These are phyloP conservation scores for Agaricus sinodeliciosus DNA, from an alignment of 768 basidiomycete genomes.

Conservation along the genomic window DNA sequence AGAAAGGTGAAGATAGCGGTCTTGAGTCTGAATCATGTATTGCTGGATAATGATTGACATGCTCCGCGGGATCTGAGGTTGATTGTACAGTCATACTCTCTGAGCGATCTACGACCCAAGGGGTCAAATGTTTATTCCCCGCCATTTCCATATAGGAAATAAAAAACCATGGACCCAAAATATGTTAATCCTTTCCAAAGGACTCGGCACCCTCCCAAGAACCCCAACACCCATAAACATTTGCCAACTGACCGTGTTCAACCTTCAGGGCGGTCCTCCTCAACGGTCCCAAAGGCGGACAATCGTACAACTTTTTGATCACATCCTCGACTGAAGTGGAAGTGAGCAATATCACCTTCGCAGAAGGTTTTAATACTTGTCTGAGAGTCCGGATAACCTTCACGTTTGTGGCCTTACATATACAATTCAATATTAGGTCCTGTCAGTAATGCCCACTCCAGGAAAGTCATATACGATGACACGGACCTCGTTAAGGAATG, in stretches of 20 bases:
- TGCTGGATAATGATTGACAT: constrained; percentile 27
- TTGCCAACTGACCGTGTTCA: constrained; percentile 31
- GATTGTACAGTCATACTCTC: not conserved
- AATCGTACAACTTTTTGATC: constrained; percentile 27
- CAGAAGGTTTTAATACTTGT: constrained; percentile 33
- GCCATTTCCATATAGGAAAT: no score
- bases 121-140: no score
- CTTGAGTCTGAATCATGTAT: constrained; percentile 52
- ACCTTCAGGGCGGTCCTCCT: constrained; percentile 25
- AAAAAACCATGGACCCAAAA: not conserved
- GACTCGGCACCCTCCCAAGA: constrained; percentile 34
- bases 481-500: constrained; percentile 39
- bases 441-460: not conserved
- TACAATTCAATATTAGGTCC: not conserved
- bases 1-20: constrained; percentile 68
- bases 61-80: not conserved
- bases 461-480: not conserved
- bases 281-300: constrained; percentile 32
- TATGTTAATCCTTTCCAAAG: constrained; percentile 16
- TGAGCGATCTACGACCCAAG: no score
- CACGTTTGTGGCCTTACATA: constrained; percentile 29
- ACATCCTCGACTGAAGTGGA: constrained; percentile 31
- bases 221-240: constrained; percentile 39
- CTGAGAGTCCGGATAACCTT: constrained; percentile 31
- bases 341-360: constrained; percentile 33